Percentiles rank a stretch among this genome's conserved stretches.
Evolutionary conservation across 164 flowering plant species (phyloP).

Genomic region (Nymphaea thermarum): DNA sequence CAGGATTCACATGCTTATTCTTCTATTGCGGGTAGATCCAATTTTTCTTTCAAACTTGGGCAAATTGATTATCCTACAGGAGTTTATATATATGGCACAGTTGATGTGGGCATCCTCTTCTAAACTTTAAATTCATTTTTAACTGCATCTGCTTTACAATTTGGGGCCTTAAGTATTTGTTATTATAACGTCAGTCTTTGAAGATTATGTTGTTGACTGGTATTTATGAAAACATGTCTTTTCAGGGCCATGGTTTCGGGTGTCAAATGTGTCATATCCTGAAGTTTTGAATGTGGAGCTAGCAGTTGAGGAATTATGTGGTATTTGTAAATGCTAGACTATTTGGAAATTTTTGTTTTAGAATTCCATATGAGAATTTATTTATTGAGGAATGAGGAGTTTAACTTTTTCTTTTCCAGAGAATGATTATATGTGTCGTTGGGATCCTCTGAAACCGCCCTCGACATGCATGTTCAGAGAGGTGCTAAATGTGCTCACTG

Average conservation of each 20-base stretch:
- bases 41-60: no score
- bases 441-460: slow-evolving; percentile 18
- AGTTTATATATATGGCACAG: no score
- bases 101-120: no score
- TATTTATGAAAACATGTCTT: background rate
- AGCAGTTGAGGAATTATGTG: slow-evolving; percentile 51
- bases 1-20: no score
- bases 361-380: background rate
- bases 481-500: slow-evolving; percentile 44
- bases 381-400: no score
- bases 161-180: no score
- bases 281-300: slow-evolving; percentile 50
- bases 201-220: background rate
- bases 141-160: no score
- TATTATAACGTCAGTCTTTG: no score
- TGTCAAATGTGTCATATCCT: slow-evolving; percentile 50
- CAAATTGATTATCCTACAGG: no score
- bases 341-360: background rate
- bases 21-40: no score
- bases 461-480: slow-evolving; percentile 25
- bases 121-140: no score
- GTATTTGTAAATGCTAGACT: slow-evolving; percentile 15
- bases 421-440: slow-evolving; percentile 30
- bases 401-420: slow-evolving; percentile 24
- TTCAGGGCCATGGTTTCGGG: slow-evolving; percentile 95